phyloP scores from a whole-genome alignment of 2,329 filamentous ascomycete genomes.

The Neofusicoccum kwambonambiense region DNA sequence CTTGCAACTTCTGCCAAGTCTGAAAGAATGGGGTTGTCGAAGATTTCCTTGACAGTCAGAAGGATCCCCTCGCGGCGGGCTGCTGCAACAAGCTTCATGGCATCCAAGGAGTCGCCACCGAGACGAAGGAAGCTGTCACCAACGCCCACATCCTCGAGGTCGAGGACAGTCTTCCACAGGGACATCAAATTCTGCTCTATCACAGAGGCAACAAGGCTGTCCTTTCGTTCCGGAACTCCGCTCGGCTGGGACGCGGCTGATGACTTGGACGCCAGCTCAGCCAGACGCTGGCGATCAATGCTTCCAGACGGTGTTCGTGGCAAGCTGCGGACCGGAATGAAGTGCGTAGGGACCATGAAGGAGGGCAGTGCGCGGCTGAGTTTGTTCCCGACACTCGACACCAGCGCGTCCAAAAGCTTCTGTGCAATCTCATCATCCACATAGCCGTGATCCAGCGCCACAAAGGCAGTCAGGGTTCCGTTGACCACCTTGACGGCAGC shows the following conservation, averaged over 20 bases:
- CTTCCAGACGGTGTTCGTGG: slow-evolving; percentile 38
- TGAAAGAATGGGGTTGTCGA: slow-evolving; percentile 46
- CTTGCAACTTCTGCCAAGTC: slow-evolving; percentile 45
- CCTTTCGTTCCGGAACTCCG: slow-evolving; percentile 23
- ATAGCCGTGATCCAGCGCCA: background rate
- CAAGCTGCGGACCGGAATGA: slow-evolving; percentile 32
- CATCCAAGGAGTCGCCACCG: slow-evolving; percentile 48
- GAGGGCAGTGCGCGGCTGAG: slow-evolving; percentile 30
- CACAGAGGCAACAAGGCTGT: slow-evolving; percentile 24
- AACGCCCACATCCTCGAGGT: slow-evolving; percentile 34
- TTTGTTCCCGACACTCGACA: slow-evolving; percentile 24
- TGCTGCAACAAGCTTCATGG: slow-evolving; percentile 54
- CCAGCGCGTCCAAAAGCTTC: background rate
- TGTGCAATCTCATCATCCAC: background rate
- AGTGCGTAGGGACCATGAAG: slow-evolving; percentile 37
- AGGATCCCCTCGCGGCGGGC: slow-evolving; percentile 49
- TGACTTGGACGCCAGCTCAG: too few relatives aligned
- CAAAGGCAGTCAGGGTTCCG: slow-evolving; percentile 25
- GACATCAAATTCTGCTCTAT: slow-evolving; percentile 25
- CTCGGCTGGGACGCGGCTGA: slow-evolving; percentile 20
- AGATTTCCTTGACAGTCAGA: slow-evolving; percentile 57
- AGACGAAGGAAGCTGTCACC: slow-evolving; percentile 46
- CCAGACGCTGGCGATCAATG: slow-evolving; percentile 16
- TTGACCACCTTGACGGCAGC: background rate
- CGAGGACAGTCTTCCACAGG: slow-evolving; percentile 30